Conservation (phyloP, 1,284 basidiomycete genomes). For the Apiotrichum porosum region DNA sequence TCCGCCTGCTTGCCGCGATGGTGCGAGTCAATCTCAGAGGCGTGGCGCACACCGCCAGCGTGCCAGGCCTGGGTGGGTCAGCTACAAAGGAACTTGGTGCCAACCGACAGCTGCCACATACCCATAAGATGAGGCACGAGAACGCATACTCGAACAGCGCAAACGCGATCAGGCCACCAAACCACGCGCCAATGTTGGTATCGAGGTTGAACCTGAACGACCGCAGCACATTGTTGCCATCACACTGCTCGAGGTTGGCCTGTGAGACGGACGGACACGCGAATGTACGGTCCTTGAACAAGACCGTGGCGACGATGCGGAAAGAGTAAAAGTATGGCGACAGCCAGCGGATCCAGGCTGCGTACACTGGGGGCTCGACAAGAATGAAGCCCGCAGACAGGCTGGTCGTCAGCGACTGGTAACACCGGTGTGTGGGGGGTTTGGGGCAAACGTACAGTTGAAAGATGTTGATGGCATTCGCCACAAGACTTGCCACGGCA, state of each 20-base stretch:
- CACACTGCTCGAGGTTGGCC: conserved; percentile 46
- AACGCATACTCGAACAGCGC: conserved; percentile 40
- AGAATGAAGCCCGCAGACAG: conserved; percentile 42
- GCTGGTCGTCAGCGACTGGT: neutral
- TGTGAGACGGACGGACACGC: conserved; percentile 44
- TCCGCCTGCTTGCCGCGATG: conserved; percentile 42
- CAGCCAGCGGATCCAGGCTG: conserved; percentile 50
- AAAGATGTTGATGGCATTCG: conserved; percentile 41
- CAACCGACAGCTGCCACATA: neutral
- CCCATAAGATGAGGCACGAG: conserved; percentile 43
- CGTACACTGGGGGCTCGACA: conserved; percentile 49
- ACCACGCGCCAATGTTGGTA: conserved; percentile 47
- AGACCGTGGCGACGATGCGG: conserved; percentile 44
- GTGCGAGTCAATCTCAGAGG: conserved; percentile 42
- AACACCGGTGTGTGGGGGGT: too few species aligned
- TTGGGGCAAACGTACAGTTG: conserved; percentile 24
- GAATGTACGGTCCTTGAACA: conserved; percentile 49
- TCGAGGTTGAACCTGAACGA: conserved; percentile 42
- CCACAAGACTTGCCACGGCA: conserved; percentile 43
- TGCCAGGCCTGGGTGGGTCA: conserved; percentile 26
- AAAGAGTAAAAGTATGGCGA: conserved; percentile 42
- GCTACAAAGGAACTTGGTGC: too few species aligned
- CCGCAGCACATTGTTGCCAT: conserved; percentile 49
- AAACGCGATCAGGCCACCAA: conserved; percentile 48
- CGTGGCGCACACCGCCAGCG: conserved; percentile 50